These are phyloP conservation scores for Bertia moriformis DNA, from an alignment of 2,329 filamentous ascomycete genomes.

Conservation along the genomic window DNA sequence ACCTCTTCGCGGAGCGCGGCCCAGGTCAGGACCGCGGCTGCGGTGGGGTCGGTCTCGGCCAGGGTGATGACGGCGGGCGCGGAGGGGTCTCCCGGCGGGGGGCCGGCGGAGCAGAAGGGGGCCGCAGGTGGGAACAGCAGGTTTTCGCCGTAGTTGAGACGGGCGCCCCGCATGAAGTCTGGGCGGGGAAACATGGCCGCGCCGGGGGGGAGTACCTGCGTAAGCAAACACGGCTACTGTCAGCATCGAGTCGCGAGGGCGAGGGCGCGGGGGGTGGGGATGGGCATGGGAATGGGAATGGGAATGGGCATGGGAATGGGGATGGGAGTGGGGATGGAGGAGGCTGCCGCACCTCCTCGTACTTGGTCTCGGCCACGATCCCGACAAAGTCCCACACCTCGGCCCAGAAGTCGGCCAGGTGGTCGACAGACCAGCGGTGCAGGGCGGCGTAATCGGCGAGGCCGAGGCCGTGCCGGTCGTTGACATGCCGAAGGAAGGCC, in stretches of 20 bases:
- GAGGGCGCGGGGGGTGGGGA: too few relatives aligned
- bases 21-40: constrained; percentile 53
- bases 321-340: constrained; percentile 2
- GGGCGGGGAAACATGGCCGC: constrained; percentile 74
- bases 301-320: not conserved
- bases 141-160: constrained; percentile 89
- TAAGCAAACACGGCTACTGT: too few relatives aligned
- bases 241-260: too few relatives aligned
- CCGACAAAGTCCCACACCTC: constrained; percentile 74
- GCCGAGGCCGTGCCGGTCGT: constrained; percentile 46
- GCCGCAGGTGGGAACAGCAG: constrained; percentile 58
- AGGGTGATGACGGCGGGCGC: constrained; percentile 62
- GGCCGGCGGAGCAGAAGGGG: constrained; percentile 15
- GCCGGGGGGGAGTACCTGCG: constrained; percentile 53
- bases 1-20: constrained; percentile 66
- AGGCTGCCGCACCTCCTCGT: constrained; percentile 40
- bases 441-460: constrained; percentile 60
- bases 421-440: constrained; percentile 70
- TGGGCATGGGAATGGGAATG: not conserved
- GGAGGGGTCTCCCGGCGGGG: constrained; percentile 34
- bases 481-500: constrained; percentile 56
- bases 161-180: constrained; percentile 66
- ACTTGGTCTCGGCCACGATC: constrained; percentile 53
- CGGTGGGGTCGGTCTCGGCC: constrained; percentile 54
- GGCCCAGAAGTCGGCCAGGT: constrained; percentile 68